Evolutionary conservation across 305 asterid species (phyloP).

Genomic region (Lippia alba): DNA sequence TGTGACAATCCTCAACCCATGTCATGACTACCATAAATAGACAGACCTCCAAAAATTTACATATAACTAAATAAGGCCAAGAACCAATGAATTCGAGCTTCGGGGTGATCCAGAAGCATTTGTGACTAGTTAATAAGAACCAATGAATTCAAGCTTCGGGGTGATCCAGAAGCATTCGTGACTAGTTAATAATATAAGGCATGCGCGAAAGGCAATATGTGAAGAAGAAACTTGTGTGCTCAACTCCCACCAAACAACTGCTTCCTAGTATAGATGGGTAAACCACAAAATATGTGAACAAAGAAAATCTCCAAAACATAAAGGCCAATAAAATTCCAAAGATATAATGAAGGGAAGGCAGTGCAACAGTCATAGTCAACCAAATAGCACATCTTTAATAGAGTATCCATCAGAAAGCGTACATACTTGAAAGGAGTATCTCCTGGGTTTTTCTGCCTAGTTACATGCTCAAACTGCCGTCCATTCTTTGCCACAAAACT

Average conservation of each 20-base stretch:
- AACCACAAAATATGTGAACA: background rate
- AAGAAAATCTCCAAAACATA: slow-evolving; percentile 8
- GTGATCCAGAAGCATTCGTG: too few relatives aligned
- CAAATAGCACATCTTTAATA: background rate
- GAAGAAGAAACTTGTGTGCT: background rate
- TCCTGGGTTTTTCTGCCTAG: slow-evolving; percentile 81
- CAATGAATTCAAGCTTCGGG: too few relatives aligned
- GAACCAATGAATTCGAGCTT: too few relatives aligned
- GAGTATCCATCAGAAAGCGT: slow-evolving; percentile 5
- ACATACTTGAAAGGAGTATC: slow-evolving; percentile 90
- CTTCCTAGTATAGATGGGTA: too few relatives aligned
- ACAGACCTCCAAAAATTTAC: too few relatives aligned
- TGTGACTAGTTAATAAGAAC: background rate
- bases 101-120: too few relatives aligned
- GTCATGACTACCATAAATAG: too few relatives aligned
- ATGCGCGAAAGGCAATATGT: background rate
- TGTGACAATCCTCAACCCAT: too few relatives aligned
- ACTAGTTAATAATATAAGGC: background rate
- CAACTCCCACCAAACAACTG: slow-evolving; percentile 13
- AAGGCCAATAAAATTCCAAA: background rate
- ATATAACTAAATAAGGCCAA: background rate
- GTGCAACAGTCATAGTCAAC: slow-evolving; percentile 1
- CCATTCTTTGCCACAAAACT: slow-evolving; percentile 99
- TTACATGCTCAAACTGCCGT: slow-evolving; percentile 80
- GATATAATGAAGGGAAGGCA: slow-evolving; percentile 1